Percentiles rank a stretch among this genome's conserved stretches.
phyloP scores from a whole-genome alignment of 495 filamentous ascomycete genomes.

The Penicillium canescens region DNA sequence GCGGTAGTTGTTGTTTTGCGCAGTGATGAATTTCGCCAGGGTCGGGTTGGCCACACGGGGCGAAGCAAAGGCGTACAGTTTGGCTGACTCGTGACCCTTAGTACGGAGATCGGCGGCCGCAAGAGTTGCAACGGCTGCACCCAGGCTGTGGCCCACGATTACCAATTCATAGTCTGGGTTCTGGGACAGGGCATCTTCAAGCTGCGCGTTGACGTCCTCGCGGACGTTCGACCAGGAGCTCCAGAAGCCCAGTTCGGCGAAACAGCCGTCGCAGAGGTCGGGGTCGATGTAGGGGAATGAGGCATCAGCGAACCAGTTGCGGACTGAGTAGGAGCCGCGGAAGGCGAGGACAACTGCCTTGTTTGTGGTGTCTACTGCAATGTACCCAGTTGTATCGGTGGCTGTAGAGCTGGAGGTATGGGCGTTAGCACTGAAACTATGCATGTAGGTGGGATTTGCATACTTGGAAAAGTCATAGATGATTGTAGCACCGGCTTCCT shows the following conservation, averaged over 20 bases:
- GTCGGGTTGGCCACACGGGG: constrained; percentile 61
- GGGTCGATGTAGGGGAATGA: constrained; percentile 38
- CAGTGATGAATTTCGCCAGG: constrained; percentile 53
- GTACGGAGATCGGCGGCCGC: constrained; percentile 58
- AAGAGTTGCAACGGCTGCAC: constrained; percentile 60
- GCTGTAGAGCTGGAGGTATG: constrained; percentile 41
- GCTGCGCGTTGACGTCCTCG: constrained; percentile 32
- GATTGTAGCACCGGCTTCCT: constrained; percentile 51
- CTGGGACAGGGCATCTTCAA: constrained; percentile 27
- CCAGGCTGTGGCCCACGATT: constrained; percentile 64
- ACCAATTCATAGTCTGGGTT: constrained; percentile 54
- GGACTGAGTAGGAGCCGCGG: constrained; percentile 61
- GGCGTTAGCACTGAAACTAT: constrained; percentile 5
- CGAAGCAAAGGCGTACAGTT: constrained; percentile 65
- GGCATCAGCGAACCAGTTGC: constrained; percentile 66
- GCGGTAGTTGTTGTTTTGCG: constrained; percentile 58
- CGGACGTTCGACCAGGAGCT: constrained; percentile 47
- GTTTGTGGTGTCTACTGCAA: constrained; percentile 61
- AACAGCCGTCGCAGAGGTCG: constrained; percentile 49
- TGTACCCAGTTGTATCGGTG: constrained; percentile 64
- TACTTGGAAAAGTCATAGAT: constrained; percentile 60
- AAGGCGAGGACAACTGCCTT: constrained; percentile 63
- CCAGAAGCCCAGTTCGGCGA: constrained; percentile 55
- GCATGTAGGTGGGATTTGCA: constrained; percentile 10
- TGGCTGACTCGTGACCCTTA: constrained; percentile 31